Base-by-base conservation (phyloP, 73 alveolate species). In the Stentor coeruleus region DNA sequence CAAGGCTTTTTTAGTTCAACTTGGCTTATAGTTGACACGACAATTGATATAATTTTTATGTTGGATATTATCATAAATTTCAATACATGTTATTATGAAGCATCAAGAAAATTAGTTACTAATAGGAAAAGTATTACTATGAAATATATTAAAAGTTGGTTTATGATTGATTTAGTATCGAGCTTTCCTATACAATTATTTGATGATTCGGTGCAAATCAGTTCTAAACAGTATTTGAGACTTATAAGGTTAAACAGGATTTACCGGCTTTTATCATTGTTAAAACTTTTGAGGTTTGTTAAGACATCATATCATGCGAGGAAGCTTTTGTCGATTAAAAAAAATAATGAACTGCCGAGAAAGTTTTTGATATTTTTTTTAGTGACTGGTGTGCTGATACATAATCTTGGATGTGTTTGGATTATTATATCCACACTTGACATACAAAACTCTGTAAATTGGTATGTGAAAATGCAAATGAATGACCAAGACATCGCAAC, bases 351-450 rank as follows among this genome's bases (percentile, higher is more conserved):
- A 3, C 55, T 36, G 20, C 3, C 42, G 35, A 14, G 33, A 39
- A 40, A 28, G 42, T 3, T 36, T 41, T 11, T n/a, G 37, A 39
- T 76, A 82, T 30, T 36, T 39, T 26, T 83, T 85, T 85, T n/a
- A 74, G 15, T 60, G 72, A 11, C n/a, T 26, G 3, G 40, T 37
- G n/a, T 83, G 15, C 37, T 83, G 3, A 36, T 83, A 20, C 89
- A 83, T 39, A 39, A 76, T 58, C 72, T 83, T 31, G 89, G 82
- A 1, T 83, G 89, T 38, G 74, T 83, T 36, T 83, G 89, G 87
- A 55, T 57, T 80, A 59, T 77, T 2, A 74, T 83, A 0, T 80
- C 75, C 3, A 58, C 59, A 0, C 57, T 74, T 37, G 38, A 83
- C 39, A 28, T 74, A 0, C 0, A 35, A 3, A 38, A 58, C 3